Conservation (phyloP, 2,329 filamentous ascomycete genomes). For the Whalleya microplaca region DNA sequence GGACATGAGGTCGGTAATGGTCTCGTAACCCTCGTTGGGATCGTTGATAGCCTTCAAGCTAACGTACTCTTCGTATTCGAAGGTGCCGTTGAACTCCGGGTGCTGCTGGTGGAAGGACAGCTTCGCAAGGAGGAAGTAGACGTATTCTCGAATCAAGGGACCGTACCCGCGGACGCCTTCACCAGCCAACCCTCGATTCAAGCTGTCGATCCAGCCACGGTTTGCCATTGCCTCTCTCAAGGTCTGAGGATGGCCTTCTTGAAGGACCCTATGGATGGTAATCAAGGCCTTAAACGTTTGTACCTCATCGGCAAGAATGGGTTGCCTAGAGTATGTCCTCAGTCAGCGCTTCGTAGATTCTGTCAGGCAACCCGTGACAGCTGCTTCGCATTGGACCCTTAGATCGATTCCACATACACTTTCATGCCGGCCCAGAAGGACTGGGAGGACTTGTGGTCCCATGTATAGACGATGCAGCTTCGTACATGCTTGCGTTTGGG, state of each 20-base stretch:
- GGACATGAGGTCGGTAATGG: constrained; percentile 93
- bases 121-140: constrained; percentile 93
- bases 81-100: constrained; percentile 96
- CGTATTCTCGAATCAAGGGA: constrained; percentile 93
- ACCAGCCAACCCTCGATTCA: constrained; percentile 80
- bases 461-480: constrained; percentile 97
- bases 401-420: constrained; percentile 67
- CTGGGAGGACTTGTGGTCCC: constrained; percentile 95
- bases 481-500: constrained; percentile 91
- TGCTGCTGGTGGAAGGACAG: constrained; percentile 96
- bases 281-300: constrained; percentile 99
- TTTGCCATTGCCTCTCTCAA: constrained; percentile 89
- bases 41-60: constrained; percentile 98
- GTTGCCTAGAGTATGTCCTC: constrained; percentile 64
- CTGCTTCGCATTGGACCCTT: constrained; percentile 1
- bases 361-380: background rate
- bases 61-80: constrained; percentile 99
- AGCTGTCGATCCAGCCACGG: constrained; percentile 87
- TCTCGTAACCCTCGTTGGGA: constrained; percentile 96
- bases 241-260: constrained; percentile 90
- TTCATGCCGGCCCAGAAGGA: constrained; percentile 99
- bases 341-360: constrained; percentile 17
- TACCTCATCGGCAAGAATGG: constrained; percentile 96
- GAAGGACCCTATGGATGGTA: constrained; percentile 94
- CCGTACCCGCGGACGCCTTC: constrained; percentile 90